phyloP scores from a whole-genome alignment of 139 green algal species.

The Limnomonas spitsbergensis region DNA sequence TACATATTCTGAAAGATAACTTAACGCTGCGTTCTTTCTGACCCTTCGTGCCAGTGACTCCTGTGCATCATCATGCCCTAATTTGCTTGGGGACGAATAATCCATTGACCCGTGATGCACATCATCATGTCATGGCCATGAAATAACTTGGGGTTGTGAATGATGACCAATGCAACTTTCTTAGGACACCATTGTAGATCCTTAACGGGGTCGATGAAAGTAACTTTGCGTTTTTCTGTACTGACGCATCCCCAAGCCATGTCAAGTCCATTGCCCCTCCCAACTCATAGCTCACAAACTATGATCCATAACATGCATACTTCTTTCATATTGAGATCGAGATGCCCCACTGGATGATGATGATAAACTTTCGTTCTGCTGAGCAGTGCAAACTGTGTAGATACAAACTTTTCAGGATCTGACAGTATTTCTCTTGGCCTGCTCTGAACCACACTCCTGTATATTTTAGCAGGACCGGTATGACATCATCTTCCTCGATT shows the following conservation, averaged over 20 bases:
- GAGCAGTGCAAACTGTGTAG: background rate
- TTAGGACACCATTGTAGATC: constrained; percentile 17
- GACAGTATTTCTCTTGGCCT: no score
- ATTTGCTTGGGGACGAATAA: no score
- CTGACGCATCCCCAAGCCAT: background rate
- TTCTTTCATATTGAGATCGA: background rate
- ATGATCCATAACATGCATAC: no score
- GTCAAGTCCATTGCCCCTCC: background rate
- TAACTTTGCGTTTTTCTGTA: background rate
- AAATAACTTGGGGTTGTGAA: no score
- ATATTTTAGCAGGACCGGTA: no score
- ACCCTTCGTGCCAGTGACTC: background rate
- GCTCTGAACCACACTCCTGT: no score
- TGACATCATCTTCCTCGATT: background rate
- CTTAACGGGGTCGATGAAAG: background rate
- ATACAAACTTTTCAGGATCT: constrained; percentile 4
- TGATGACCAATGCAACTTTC: constrained; percentile 4
- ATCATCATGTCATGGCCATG: no score
- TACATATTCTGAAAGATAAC: background rate
- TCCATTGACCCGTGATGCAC: no score
- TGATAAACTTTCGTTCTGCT: constrained; percentile 12
- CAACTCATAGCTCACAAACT: background rate
- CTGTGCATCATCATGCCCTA: background rate
- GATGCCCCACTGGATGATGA: constrained; percentile 7
- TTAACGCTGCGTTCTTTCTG: constrained; percentile 13